phyloP scores from a whole-genome alignment of 2,329 filamentous ascomycete species.

The Sphaerostilbella broomeana region DNA sequence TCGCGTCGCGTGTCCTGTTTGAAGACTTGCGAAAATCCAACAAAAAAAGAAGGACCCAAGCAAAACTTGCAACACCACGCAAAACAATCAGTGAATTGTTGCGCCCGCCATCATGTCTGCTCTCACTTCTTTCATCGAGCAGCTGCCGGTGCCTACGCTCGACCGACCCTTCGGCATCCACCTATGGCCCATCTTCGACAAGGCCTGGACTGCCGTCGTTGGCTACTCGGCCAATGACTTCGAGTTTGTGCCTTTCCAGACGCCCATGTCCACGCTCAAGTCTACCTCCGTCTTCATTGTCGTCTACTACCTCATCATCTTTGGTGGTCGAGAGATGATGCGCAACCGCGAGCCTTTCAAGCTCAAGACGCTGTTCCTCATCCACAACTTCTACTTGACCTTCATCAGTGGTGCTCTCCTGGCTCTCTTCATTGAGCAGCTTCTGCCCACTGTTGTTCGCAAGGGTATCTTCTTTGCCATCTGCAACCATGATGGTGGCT shows the following conservation, averaged over 20 bases:
- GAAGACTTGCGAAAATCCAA: no score
- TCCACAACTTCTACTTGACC: conserved; percentile 95
- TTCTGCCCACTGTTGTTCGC: conserved; percentile 74
- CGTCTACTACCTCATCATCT: conserved; percentile 88
- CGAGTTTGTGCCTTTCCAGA: conserved; percentile 71
- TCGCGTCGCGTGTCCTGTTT: conserved; percentile 13
- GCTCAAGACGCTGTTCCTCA: conserved; percentile 82
- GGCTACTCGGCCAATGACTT: conserved; percentile 87
- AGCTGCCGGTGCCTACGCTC: conserved; percentile 67
- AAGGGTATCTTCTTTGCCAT: conserved; percentile 85
- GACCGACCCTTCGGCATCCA: conserved; percentile 87
- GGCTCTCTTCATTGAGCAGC: conserved; percentile 82
- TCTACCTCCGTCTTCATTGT: conserved; percentile 74
- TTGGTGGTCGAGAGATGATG: conserved; percentile 90
- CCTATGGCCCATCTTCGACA: conserved; percentile 92
- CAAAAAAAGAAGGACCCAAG: no score
- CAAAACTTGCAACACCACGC: no score
- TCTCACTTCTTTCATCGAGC: conserved; percentile 39
- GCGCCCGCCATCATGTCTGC: conserved; percentile 33
- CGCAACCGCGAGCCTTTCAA: conserved; percentile 77
- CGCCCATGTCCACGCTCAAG: conserved; percentile 84
- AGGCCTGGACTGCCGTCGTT: conserved; percentile 66
- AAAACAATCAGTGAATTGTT: no score
- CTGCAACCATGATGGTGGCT: conserved; percentile 73
- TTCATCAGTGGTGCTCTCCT: conserved; percentile 74